Evolutionary conservation across 441 rosid genomes (phyloP).

Genomic region (Geranium incanum): DNA sequence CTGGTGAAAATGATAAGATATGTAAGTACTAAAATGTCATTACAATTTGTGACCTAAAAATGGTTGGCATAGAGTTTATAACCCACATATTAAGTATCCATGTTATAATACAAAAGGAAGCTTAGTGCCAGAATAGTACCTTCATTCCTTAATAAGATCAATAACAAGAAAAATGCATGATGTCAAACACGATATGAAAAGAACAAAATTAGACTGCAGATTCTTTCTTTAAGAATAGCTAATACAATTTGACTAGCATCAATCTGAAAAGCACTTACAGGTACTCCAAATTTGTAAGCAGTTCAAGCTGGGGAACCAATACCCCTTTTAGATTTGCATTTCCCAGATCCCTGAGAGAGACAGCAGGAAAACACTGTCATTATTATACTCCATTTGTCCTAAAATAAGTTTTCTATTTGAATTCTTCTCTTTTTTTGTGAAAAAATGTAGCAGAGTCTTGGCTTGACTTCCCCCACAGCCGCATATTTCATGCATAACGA

Average conservation of each 20-base stretch:
- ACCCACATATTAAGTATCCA: not conserved
- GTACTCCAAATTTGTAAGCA: slow-evolving; percentile 81
- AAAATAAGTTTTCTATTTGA: not conserved
- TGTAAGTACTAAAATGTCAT: not conserved
- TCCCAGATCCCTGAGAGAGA: slow-evolving; percentile 64
- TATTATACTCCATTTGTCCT: not conserved
- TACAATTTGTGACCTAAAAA: not conserved
- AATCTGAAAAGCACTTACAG: slow-evolving; percentile 40
- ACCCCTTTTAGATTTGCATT: slow-evolving; percentile 86
- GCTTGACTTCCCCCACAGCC: not conserved
- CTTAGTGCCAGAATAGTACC: not conserved
- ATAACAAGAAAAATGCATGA: not conserved
- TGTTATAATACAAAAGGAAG: not conserved
- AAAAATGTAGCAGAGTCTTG: not conserved
- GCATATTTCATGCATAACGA: not conserved
- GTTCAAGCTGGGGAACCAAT: slow-evolving; percentile 79
- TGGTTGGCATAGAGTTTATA: too few species aligned
- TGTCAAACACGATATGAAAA: not conserved
- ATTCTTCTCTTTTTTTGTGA: too few species aligned
- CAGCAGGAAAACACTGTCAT: slow-evolving; percentile 10
- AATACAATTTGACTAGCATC: not conserved
- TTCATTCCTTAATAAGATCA: not conserved
- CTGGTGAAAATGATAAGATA: not conserved
- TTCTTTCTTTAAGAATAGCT: not conserved
- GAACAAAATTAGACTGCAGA: not conserved